A percentile compares a stretch with the other conserved stretches of the same genome.
Conservation (phyloP, 768 basidiomycete species). For the Cystobasidium onofrii region DNA sequence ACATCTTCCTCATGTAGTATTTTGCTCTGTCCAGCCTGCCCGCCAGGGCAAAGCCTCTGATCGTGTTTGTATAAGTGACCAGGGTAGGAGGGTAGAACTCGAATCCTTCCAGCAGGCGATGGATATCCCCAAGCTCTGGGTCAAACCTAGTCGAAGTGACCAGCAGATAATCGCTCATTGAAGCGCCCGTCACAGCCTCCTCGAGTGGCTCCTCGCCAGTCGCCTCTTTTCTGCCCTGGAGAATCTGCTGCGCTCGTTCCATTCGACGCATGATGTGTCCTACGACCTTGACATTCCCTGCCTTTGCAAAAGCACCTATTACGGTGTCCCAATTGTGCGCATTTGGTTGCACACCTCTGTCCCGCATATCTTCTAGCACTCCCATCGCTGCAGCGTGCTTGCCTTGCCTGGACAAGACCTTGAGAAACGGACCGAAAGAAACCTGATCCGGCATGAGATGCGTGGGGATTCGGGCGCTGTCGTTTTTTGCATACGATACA, state of each 20-base stretch:
- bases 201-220: neutral
- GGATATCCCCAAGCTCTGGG: neutral
- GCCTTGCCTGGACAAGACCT: neutral
- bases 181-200: neutral
- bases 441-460: slow-evolving; percentile 1
- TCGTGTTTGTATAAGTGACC: slow-evolving; percentile 19
- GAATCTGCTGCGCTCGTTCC: slow-evolving; percentile 5
- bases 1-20: slow-evolving; percentile 5
- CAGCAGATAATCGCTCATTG: neutral
- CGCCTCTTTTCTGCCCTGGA: neutral
- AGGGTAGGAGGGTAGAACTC: slow-evolving; percentile 14
- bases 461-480: neutral
- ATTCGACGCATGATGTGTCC: slow-evolving; percentile 11
- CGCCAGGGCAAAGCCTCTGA: slow-evolving; percentile 5
- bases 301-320: neutral
- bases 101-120: slow-evolving; percentile 2
- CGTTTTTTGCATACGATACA: neutral
- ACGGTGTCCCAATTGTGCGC: slow-evolving; percentile 24
- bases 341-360: neutral
- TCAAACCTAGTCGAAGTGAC: neutral
- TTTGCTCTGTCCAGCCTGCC: neutral
- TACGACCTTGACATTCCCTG: neutral
- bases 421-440: neutral
- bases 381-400: neutral
- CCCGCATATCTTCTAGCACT: slow-evolving; percentile 21